phyloP scores from a whole-genome alignment of 495 filamentous ascomycete species.

The Pyronema domesticum region DNA sequence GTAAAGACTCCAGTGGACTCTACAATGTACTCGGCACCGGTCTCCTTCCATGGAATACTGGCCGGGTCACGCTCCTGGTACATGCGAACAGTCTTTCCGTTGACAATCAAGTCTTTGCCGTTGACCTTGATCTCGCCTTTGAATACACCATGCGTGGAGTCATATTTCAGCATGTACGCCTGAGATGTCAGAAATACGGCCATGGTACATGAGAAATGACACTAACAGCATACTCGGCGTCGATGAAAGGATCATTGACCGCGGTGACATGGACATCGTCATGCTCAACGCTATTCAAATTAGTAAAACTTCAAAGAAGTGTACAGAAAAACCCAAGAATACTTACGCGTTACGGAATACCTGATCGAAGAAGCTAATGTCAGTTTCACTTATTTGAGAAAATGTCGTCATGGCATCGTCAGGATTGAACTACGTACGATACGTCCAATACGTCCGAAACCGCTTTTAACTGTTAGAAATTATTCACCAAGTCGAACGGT shows the following conservation, averaged over 20 bases:
- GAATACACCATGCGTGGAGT: constrained; percentile 90
- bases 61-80: constrained; percentile 84
- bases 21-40: constrained; percentile 84
- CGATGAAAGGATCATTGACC: constrained; percentile 99
- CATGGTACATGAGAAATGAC: neutral
- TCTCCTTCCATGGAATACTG: constrained; percentile 80
- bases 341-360: constrained; percentile 65
- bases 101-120: constrained; percentile 58
- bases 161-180: constrained; percentile 99
- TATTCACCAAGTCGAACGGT: neutral
- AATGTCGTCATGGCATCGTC: neutral
- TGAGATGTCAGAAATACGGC: constrained; percentile 24
- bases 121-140: constrained; percentile 62
- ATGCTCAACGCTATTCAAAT: constrained; percentile 56
- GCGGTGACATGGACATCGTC: constrained; percentile 76
- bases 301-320: neutral
- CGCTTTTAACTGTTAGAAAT: constrained; percentile 40
- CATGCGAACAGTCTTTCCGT: constrained; percentile 91
- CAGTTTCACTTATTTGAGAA: neutral
- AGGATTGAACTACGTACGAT: constrained; percentile 42
- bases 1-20: constrained; percentile 99
- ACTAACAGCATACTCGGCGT: constrained; percentile 90
- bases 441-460: constrained; percentile 96
- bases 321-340: neutral
- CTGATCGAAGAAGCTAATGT: constrained; percentile 17